These are phyloP conservation scores for Ceratobasidium sp. DNA, from an alignment of 1,284 basidiomycete genomes.

Conservation along the genomic window DNA sequence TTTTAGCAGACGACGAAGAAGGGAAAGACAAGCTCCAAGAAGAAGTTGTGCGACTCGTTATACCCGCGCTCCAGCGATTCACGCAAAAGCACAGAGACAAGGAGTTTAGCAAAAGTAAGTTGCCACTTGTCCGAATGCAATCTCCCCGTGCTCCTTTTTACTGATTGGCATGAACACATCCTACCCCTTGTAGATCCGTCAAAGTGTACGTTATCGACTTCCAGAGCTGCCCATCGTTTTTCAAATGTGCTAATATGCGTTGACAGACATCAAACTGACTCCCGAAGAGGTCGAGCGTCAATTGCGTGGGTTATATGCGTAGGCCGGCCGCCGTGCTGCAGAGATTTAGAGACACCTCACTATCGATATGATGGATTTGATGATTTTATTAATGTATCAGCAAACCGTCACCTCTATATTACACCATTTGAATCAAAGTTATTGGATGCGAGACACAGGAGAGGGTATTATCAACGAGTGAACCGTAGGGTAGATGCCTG, in stretches of 20 bases:
- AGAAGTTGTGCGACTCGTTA: constrained; percentile 77
- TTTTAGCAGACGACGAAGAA: constrained; percentile 75
- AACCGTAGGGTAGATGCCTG: neutral
- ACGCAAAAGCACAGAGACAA: constrained; percentile 77
- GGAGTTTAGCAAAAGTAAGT: constrained; percentile 84
- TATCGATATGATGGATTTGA: neutral
- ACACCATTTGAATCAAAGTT: constrained; percentile 10
- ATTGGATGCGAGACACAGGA: constrained; percentile 4
- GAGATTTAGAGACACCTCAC: no score
- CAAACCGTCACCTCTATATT: constrained; percentile 7
- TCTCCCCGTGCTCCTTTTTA: constrained; percentile 21
- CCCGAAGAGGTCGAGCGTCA: constrained; percentile 77
- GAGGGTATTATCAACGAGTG: neutral
- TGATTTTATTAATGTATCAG: neutral
- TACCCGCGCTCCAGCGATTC: constrained; percentile 76
- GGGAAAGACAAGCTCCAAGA: constrained; percentile 68
- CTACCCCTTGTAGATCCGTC: constrained; percentile 67
- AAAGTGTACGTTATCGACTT: constrained; percentile 80
- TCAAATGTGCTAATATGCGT: constrained; percentile 18
- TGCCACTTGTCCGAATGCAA: no score
- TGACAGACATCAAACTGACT: constrained; percentile 78
- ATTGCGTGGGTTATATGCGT: constrained; percentile 67
- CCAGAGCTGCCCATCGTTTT: neutral
- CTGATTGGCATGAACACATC: neutral
- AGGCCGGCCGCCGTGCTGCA: neutral